phyloP scores from a whole-genome alignment of 805 yeast species.

The Wickerhamomyces canadensis region DNA sequence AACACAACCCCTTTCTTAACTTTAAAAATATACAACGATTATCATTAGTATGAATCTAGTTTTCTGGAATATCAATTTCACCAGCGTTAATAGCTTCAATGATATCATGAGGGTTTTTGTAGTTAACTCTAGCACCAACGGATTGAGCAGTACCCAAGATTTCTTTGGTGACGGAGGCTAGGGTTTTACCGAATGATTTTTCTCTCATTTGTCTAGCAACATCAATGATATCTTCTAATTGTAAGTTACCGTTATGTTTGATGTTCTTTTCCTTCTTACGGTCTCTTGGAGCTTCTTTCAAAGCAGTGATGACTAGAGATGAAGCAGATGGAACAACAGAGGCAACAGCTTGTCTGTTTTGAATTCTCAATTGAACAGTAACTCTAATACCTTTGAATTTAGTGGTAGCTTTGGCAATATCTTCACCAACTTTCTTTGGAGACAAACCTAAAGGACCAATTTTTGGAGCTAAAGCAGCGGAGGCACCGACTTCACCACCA shows the following conservation, averaged over 20 bases:
- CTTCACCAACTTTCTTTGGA: constrained; percentile 99
- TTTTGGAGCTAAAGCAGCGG: constrained; percentile 99
- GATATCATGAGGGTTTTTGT: constrained; percentile 98
- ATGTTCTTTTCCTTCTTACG: constrained; percentile 99
- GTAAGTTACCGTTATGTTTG: constrained; percentile 98
- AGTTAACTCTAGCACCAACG: constrained; percentile 98
- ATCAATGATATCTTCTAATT: constrained; percentile 92
- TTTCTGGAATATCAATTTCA: constrained; percentile 89
- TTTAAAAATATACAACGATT: constrained; percentile 21
- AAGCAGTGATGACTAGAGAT: constrained; percentile 96
- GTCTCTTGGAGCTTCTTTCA: constrained; percentile 99
- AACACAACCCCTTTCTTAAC: constrained; percentile 11
- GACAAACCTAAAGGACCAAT: constrained; percentile 99
- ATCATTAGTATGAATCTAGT: constrained; percentile 36
- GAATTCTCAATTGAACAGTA: constrained; percentile 96
- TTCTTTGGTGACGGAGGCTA: constrained; percentile 97
- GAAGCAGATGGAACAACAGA: constrained; percentile 99
- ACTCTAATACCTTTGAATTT: constrained; percentile 99
- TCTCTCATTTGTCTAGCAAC: constrained; percentile 97
- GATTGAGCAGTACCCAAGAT: constrained; percentile 99
- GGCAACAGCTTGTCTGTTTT: constrained; percentile 99
- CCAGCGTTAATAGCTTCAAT: constrained; percentile 98
- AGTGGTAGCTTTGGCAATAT: constrained; percentile 99
- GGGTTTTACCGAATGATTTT: constrained; percentile 96
- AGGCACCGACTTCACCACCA: constrained; percentile 99